Evolutionary conservation across 352 stramenopile genomes (phyloP).

Genomic region (Globisporangium splendens): DNA sequence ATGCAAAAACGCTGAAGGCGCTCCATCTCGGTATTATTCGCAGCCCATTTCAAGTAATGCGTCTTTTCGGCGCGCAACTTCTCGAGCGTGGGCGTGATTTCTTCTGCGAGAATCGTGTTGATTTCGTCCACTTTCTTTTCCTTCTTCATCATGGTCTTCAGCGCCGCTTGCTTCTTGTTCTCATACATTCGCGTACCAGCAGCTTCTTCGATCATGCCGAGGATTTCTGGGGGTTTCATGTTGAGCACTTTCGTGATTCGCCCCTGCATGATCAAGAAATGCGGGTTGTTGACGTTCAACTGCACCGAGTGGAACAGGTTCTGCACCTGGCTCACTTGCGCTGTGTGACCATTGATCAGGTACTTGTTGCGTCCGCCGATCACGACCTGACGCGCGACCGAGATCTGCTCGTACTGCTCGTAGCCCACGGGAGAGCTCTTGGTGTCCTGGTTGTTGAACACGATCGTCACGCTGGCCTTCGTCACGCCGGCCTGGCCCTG

Average conservation of each 20-base stretch:
- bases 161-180: slow-evolving; percentile 96
- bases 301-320: slow-evolving; percentile 99
- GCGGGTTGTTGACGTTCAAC: slow-evolving; percentile 99
- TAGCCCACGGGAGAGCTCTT: slow-evolving; percentile 93
- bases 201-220: slow-evolving; percentile 99
- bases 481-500: slow-evolving; percentile 98
- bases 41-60: slow-evolving; percentile 97
- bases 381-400: slow-evolving; percentile 97
- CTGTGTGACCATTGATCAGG: slow-evolving; percentile 98
- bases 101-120: slow-evolving; percentile 96
- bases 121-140: slow-evolving; percentile 99
- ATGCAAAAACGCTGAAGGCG: slow-evolving; percentile 96
- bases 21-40: slow-evolving; percentile 98
- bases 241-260: slow-evolving; percentile 99
- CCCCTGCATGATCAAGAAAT: slow-evolving; percentile 99
- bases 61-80: slow-evolving; percentile 96
- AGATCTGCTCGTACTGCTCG: slow-evolving; percentile 98
- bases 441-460: slow-evolving; percentile 98
- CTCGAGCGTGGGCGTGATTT: slow-evolving; percentile 99
- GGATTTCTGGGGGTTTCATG: slow-evolving; percentile 99
- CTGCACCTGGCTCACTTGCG: slow-evolving; percentile 97
- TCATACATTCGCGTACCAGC: slow-evolving; percentile 99
- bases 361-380: slow-evolving; percentile 99
- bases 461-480: slow-evolving; percentile 98
- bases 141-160: slow-evolving; percentile 99